These are phyloP conservation scores for Salvia rosmarinus DNA, from an alignment of 257 asterid species.

Conservation along the genomic window DNA sequence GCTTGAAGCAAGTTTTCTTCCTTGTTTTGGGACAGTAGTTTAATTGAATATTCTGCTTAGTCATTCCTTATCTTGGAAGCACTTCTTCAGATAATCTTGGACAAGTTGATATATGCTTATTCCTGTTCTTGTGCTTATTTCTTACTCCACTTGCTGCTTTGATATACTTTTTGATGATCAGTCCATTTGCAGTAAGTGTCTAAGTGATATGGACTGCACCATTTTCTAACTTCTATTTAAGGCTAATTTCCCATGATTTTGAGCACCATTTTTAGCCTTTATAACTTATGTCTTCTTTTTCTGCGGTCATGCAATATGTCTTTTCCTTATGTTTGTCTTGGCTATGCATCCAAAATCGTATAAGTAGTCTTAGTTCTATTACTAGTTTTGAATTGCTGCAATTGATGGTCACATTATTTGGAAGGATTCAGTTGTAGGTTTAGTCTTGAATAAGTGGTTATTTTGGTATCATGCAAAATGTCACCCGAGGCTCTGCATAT, in stretches of 20 bases:
- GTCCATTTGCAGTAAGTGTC: conserved; percentile 1
- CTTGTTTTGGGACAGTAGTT: not conserved
- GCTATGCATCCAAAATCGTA: not conserved
- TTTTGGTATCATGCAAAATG: not conserved
- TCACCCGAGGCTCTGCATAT: not conserved
- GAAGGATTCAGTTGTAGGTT: not conserved
- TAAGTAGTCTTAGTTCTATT: not conserved
- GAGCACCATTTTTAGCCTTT: not conserved
- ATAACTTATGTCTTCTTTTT: conserved; percentile 1
- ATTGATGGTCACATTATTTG: not conserved
- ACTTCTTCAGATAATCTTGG: not conserved
- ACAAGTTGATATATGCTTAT: conserved; percentile 4
- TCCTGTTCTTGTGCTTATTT: not conserved
- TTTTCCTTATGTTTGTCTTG: no score
- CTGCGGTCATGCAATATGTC: no score
- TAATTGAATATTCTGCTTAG: not conserved
- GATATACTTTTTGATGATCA: conserved; percentile 1
- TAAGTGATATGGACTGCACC: not conserved
- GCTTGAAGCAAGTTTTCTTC: conserved; percentile 5
- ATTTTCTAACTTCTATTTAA: not conserved
- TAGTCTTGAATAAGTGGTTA: no score
- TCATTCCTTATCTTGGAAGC: not conserved
- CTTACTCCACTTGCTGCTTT: not conserved
- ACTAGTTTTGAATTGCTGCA: conserved; percentile 4
- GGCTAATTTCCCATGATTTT: not conserved